Evolutionary conservation across 2,329 filamentous ascomycete genomes (phyloP), one percentile per base, ranked within the genome.

Genomic region (Nemania serpens): DNA sequence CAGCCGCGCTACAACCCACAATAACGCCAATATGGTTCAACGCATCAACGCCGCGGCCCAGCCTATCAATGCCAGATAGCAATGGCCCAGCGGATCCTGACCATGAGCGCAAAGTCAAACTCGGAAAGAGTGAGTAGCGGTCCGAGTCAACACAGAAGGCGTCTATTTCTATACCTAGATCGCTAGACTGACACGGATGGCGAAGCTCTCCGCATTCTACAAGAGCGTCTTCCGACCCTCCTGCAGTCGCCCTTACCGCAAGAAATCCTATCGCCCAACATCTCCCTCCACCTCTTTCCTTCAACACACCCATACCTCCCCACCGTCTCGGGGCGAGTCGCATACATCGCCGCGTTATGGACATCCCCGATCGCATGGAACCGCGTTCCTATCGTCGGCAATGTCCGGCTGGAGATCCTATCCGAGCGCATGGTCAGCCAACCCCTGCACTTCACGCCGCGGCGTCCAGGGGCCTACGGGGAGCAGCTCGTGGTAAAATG

Each of bases 311-410:
- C 91, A 2, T 90, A 94, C 74, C 90, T 99, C 2, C 95, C 95
- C 36, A 90, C 88, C n/a, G 95, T 98, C 42, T 91, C 91, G 29
- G 95, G 95, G 54, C 87, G 91, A 48, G 90, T 97, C 37, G 90
- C 92, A 49, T 99, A 99, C 75, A 90, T 90, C 37, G 94, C 95
- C 17, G 95, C 95, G 2, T 81, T 99, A 39, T 98, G 93, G 93
- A 97, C 95, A 0, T 93, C 93, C 0, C 95, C 95, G 0, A 89
- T 99, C 53, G 94, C 93, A 33, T 99, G 95, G 95, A 96, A 96
- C 71, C 87, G 91, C 29, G 84, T 99, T 1, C 95, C 95, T 2
- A 86, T 98, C 18, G 84, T 97, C 34, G 93, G 94, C 67, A 96
- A 97, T 71, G 91, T 97, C 46, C 88, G 88, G 68, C 84, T 99